Conservation (phyloP, 179 eudicot species). For the Nepenthes alata region DNA sequence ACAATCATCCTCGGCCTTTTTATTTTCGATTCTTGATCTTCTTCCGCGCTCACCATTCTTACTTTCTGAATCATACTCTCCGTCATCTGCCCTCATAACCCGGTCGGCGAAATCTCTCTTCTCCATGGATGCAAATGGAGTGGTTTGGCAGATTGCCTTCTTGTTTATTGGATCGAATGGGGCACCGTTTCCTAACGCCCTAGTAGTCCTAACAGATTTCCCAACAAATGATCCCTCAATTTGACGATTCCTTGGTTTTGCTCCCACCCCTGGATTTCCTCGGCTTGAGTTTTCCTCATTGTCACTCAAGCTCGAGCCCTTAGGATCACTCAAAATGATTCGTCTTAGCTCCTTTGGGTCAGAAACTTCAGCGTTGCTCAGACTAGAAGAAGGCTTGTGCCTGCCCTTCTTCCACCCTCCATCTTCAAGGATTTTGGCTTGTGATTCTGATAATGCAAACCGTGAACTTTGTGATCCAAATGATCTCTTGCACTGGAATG, state of each 20-base stretch:
- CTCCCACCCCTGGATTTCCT: constrained; percentile 9
- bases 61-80: constrained; percentile 23
- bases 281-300: constrained; percentile 9
- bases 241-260: constrained; percentile 9
- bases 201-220: constrained; percentile 21
- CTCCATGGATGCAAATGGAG: constrained; percentile 15
- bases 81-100: constrained; percentile 31
- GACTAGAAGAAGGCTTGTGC: constrained; percentile 17
- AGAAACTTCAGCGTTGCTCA: constrained; percentile 3
- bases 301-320: constrained; percentile 5
- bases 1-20: constrained; percentile 11
- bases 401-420: constrained; percentile 28
- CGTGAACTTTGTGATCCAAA: constrained; percentile 18
- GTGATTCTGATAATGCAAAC: constrained; percentile 19
- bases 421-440: constrained; percentile 31
- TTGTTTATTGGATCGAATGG: constrained; percentile 2
- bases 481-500: constrained; percentile 9
- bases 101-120: constrained; percentile 23
- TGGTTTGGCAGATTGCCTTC: constrained; percentile 3
- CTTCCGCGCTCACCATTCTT: constrained; percentile 11
- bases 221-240: constrained; percentile 13
- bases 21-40: constrained; percentile 23
- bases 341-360: constrained; percentile 17
- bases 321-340: constrained; percentile 26
- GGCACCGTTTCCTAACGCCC: constrained; percentile 1